phyloP scores from a whole-genome alignment of 2,329 filamentous ascomycete genomes.

The Fusarium sp. region DNA sequence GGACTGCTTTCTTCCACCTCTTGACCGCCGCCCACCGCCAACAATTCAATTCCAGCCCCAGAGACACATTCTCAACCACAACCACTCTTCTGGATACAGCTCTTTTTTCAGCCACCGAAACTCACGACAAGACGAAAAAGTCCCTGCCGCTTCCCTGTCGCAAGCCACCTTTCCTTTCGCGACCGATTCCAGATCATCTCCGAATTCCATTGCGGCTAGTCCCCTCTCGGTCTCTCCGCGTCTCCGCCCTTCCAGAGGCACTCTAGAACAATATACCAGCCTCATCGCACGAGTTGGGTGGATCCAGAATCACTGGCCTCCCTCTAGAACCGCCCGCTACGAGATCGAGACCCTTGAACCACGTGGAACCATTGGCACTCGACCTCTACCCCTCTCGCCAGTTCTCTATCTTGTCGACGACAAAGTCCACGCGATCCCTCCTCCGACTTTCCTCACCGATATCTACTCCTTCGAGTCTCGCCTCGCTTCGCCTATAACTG shows the following conservation, averaged over 20 bases:
- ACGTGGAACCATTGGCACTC: conserved; percentile 43
- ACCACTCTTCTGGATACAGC: conserved; percentile 14
- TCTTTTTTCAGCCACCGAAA: conserved; percentile 20
- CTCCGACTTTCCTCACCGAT: conserved; percentile 13
- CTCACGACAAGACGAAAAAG: conserved; percentile 7
- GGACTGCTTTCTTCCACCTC: neutral
- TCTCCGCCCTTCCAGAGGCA: conserved; percentile 29
- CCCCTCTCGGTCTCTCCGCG: conserved; percentile 34
- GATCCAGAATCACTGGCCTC: conserved; percentile 30
- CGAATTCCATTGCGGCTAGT: conserved; percentile 26
- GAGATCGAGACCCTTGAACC: conserved; percentile 36
- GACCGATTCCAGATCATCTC: conserved; percentile 12
- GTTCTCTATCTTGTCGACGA: conserved; percentile 7
- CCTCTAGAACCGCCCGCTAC: conserved; percentile 29
- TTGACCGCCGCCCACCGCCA: conserved; percentile 33
- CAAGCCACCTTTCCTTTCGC: conserved; percentile 25
- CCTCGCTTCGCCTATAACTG: neutral
- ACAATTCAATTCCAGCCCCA: conserved; percentile 15
- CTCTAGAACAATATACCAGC: conserved; percentile 34
- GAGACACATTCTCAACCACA: conserved; percentile 12
- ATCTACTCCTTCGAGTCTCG: neutral
- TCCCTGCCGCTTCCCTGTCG: neutral
- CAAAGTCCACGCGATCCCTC: conserved; percentile 23
- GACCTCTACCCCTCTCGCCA: conserved; percentile 23
- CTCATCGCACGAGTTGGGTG: conserved; percentile 32